Evolutionary conservation across 306 rosid genomes (phyloP).

Genomic region (Psophocarpus tetragonolobus): DNA sequence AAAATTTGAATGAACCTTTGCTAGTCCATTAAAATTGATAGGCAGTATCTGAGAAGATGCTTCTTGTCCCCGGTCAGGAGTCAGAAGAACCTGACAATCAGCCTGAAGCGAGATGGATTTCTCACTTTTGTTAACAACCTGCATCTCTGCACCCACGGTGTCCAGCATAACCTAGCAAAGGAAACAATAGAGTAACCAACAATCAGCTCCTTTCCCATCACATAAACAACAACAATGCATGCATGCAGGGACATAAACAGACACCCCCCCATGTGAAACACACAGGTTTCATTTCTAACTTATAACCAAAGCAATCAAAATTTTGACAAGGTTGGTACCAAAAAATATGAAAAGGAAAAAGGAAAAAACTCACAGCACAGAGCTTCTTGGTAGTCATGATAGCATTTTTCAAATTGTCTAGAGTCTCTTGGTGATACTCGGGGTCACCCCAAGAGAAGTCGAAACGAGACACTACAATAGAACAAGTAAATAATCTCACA

Average conservation of each 20-base stretch:
- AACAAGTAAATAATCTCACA: constrained; percentile 21
- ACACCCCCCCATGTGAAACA: constrained; percentile 17
- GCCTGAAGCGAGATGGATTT: constrained; percentile 64
- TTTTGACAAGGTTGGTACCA: not conserved
- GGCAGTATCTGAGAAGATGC: constrained; percentile 82
- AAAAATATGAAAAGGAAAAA: not conserved
- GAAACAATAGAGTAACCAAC: constrained; percentile 6
- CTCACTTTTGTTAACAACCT: constrained; percentile 72
- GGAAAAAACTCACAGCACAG: constrained; percentile 72
- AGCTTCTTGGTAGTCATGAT: constrained; percentile 82
- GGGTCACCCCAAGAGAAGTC: constrained; percentile 91
- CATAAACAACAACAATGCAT: not conserved
- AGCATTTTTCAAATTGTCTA: constrained; percentile 85
- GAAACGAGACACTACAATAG: constrained; percentile 84
- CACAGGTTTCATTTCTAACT: not conserved
- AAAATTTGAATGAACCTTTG: constrained; percentile 56
- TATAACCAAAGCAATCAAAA: not conserved
- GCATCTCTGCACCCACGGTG: constrained; percentile 89
- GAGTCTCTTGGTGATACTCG: constrained; percentile 82
- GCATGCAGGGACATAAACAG: not conserved
- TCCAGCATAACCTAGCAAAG: constrained; percentile 76
- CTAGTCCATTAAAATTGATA: constrained; percentile 78
- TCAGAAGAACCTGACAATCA: constrained; percentile 62
- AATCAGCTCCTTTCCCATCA: constrained; percentile 8
- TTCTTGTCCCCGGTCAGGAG: constrained; percentile 76